Conservation (phyloP, 257 asterid genomes). For the Schizonepeta tenuifolia region DNA sequence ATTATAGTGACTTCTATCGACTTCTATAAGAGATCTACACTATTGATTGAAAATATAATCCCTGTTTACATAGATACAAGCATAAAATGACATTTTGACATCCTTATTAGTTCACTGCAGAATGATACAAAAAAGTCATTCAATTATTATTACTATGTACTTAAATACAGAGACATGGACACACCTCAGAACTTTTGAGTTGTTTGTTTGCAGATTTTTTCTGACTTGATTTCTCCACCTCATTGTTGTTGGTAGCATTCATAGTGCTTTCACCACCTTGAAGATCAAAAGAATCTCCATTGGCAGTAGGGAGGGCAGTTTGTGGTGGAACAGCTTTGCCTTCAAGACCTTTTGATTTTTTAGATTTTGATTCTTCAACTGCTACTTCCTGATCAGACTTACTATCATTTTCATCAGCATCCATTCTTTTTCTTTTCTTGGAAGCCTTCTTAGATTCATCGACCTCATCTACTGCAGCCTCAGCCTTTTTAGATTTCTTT, state of each 20-base stretch:
- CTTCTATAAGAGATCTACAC: background rate
- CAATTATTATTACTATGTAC: background rate
- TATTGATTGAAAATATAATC: background rate
- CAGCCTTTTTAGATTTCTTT: slow-evolving; percentile 43
- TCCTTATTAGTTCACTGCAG: background rate
- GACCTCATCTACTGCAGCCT: slow-evolving; percentile 45
- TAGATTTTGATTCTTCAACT: slow-evolving; percentile 60
- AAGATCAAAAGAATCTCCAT: slow-evolving; percentile 27
- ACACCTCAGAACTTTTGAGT: slow-evolving; percentile 63
- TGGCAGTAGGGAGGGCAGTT: slow-evolving; percentile 27
- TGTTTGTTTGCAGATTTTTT: slow-evolving; percentile 55
- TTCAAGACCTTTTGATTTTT: slow-evolving; percentile 56
- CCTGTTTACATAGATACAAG: background rate
- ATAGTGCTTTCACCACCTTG: slow-evolving; percentile 32
- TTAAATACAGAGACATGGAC: slow-evolving; percentile 19
- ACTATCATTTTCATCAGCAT: slow-evolving; percentile 50
- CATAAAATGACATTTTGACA: background rate
- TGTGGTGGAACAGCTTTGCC: slow-evolving; percentile 37
- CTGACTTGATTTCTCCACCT: slow-evolving; percentile 40
- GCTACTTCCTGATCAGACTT: slow-evolving; percentile 45
- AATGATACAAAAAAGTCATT: slow-evolving; percentile 9
- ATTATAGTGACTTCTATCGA: background rate
- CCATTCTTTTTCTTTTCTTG: slow-evolving; percentile 73
- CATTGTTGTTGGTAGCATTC: slow-evolving; percentile 35
- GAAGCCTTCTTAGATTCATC: slow-evolving; percentile 50